Conservation (phyloP, 2,329 filamentous ascomycete species). For the Penicillium sclerotigenum region DNA sequence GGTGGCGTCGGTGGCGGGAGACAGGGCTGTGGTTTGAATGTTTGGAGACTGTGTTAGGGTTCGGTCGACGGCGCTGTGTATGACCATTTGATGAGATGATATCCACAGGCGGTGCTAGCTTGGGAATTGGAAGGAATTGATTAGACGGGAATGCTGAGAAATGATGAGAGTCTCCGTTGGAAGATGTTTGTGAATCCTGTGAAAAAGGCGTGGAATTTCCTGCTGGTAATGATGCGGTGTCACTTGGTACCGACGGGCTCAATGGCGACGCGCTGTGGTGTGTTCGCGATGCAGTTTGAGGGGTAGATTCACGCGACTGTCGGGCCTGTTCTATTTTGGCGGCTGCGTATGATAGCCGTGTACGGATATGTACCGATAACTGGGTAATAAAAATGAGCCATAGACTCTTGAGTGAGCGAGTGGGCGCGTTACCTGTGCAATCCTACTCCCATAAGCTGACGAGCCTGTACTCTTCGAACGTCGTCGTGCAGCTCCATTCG, state of each 20-base stretch:
- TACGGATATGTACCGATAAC: conserved; percentile 75
- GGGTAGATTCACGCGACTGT: conserved; percentile 62
- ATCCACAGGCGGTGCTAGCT: conserved; percentile 45
- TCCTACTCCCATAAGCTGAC: conserved; percentile 64
- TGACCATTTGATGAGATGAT: conserved; percentile 36
- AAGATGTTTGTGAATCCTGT: conserved; percentile 7
- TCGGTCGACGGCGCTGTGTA: conserved; percentile 36
- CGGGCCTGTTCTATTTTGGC: conserved; percentile 88
- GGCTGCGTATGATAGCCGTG: conserved; percentile 87
- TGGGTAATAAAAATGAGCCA: conserved; percentile 39
- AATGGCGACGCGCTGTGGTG: conserved; percentile 12
- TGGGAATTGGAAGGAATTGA: conserved; percentile 26
- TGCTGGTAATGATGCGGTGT: conserved; percentile 51
- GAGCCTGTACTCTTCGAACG: conserved; percentile 72
- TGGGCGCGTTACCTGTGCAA: conserved; percentile 66
- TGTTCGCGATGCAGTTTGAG: conserved; percentile 13
- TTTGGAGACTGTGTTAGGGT: conserved; percentile 32
- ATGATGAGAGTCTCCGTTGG: conserved; percentile 11
- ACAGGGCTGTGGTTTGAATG: conserved; percentile 20
- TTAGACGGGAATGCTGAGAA: conserved; percentile 19
- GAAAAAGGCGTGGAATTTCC: conserved; percentile 14
- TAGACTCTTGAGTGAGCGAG: neutral
- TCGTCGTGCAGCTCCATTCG: conserved; percentile 37
- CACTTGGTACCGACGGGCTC: conserved; percentile 62
- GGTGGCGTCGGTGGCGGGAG: conserved; percentile 31